phyloP scores from a whole-genome alignment of 1,139 yeast genomes.

The Scheffersomyces segobiensis region DNA sequence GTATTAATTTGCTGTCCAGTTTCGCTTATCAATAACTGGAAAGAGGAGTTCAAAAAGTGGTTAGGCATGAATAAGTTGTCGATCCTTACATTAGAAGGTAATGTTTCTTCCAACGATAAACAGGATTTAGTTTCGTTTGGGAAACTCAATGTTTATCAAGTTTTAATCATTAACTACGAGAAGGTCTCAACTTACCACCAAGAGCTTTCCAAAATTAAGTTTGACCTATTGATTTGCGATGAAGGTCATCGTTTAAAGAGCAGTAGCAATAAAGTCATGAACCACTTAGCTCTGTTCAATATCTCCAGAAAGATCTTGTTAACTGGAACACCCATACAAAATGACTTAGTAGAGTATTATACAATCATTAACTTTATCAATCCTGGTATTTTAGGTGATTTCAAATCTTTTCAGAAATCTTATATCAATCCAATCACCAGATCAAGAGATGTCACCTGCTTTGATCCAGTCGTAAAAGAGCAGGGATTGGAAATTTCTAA shows the following conservation, averaged over 20 bases:
- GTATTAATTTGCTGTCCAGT: slow-evolving; percentile 89
- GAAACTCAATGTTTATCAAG: slow-evolving; percentile 72
- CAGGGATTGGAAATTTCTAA: slow-evolving; percentile 64
- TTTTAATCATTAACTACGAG: slow-evolving; percentile 86
- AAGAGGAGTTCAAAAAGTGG: slow-evolving; percentile 88
- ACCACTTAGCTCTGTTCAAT: slow-evolving; percentile 56
- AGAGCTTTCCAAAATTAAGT: slow-evolving; percentile 49
- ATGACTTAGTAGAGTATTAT: slow-evolving; percentile 81
- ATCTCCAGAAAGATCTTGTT: slow-evolving; percentile 62
- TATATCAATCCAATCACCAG: slow-evolving; percentile 71
- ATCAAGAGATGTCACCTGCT: slow-evolving; percentile 74
- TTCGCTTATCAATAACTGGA: slow-evolving; percentile 87
- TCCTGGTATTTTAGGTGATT: slow-evolving; percentile 76
- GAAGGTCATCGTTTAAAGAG: slow-evolving; percentile 91
- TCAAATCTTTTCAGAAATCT: slow-evolving; percentile 60
- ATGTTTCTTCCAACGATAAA: slow-evolving; percentile 48
- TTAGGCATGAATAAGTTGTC: slow-evolving; percentile 65
- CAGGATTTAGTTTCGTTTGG: slow-evolving; percentile 63
- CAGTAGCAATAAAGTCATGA: slow-evolving; percentile 66
- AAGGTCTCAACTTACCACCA: slow-evolving; percentile 60
- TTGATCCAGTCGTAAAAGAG: slow-evolving; percentile 46
- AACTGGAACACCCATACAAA: slow-evolving; percentile 95
- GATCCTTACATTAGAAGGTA: slow-evolving; percentile 53
- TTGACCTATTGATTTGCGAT: slow-evolving; percentile 86
- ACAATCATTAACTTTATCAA: slow-evolving; percentile 80